Base-by-base conservation (phyloP, 2,329 filamentous ascomycete genomes). In the Sporothrix globosa region DNA sequence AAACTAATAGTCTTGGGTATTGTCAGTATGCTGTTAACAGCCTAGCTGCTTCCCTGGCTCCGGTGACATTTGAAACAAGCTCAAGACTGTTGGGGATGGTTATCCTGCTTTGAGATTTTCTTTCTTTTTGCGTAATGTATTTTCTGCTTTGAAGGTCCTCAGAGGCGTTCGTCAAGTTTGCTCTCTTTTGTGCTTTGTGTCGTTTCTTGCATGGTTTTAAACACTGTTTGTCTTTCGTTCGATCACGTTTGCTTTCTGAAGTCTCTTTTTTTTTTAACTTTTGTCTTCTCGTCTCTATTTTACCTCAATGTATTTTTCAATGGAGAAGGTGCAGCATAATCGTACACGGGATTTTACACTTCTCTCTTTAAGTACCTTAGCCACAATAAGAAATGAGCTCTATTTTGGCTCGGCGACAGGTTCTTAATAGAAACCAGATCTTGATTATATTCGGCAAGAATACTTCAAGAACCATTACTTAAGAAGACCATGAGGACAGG, bases 301-400 rank as follows among this genome's bases (percentile, higher is more conserved):
- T 52, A n/a, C 4, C 11, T 66, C n/a, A 19, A 7, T 65, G 21
- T 9, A 24, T 63, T 60, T 11, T 39, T 21, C 24, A 46, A 67
- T 4, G 53, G 46, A 24, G 63, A 54, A 21, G 60, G 41, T 54
- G 68, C 24, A 61, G 61, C 63, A 27, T 63, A 69, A 66, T 68
- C 63, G 72, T 73, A 69, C 69, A 70, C 70, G 72, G 72, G 73
- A 70, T 71, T 70, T 68, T 71, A 71, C 70, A 70, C 69, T 72
- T 71, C 68, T 65, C 19, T 63, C 27, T 67, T 67, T 67, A 52
- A 71, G 41, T 70, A 14, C 46, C 44, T 7, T 71, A 50, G 67
- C 50, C 67, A 69, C 63, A 61, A 71, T 67, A 69, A 66, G 68
- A 54, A 34, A 48, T 14, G 34, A 41, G 52, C 61, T 53, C 61